Evolutionary conservation across 495 filamentous ascomycete genomes (phyloP).

Genomic region (Neurospora sp.): DNA sequence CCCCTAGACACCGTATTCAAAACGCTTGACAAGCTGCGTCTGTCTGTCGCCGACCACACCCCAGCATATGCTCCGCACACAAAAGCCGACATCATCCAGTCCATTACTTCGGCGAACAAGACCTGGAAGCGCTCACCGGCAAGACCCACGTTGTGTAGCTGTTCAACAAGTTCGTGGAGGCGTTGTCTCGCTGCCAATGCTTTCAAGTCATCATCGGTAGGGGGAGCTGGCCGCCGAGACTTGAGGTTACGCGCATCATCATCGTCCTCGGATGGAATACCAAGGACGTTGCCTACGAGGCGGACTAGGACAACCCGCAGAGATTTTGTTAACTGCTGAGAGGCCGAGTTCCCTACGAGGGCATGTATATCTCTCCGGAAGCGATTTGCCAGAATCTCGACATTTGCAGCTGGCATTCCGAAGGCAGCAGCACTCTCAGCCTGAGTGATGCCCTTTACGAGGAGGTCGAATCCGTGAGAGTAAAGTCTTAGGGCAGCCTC

Average conservation of each 20-base stretch:
- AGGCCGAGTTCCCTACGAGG: conserved; percentile 55
- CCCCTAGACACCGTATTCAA: conserved; percentile 12
- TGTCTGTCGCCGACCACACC: conserved; percentile 35
- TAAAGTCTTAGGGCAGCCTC: conserved; percentile 42
- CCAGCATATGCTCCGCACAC: conserved; percentile 50
- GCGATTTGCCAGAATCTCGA: conserved; percentile 32
- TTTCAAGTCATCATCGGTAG: conserved; percentile 11
- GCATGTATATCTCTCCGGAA: conserved; percentile 55
- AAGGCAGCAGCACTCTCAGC: conserved; percentile 1
- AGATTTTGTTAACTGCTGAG: conserved; percentile 41
- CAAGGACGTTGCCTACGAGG: conserved; percentile 46
- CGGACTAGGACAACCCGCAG: conserved; percentile 44
- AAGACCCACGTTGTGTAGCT: conserved; percentile 61
- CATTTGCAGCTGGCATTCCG: conserved; percentile 11
- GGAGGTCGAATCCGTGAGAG: conserved; percentile 34
- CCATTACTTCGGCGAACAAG: conserved; percentile 67
- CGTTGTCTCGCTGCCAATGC: conserved; percentile 39
- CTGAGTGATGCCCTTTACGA: conserved; percentile 27
- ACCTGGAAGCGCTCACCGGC: conserved; percentile 66
- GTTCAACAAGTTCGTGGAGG: conserved; percentile 47
- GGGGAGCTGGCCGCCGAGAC: conserved; percentile 10
- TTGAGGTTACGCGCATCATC: conserved; percentile 4
- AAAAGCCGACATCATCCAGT: conserved; percentile 56
- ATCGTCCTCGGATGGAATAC: conserved; percentile 28
- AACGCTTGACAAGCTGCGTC: conserved; percentile 6